Evolutionary conservation across 192 early-diverging fungal species (phyloP), one percentile per base, ranked within the genome.

Genomic region (Rhizoclosmatium globosum): DNA sequence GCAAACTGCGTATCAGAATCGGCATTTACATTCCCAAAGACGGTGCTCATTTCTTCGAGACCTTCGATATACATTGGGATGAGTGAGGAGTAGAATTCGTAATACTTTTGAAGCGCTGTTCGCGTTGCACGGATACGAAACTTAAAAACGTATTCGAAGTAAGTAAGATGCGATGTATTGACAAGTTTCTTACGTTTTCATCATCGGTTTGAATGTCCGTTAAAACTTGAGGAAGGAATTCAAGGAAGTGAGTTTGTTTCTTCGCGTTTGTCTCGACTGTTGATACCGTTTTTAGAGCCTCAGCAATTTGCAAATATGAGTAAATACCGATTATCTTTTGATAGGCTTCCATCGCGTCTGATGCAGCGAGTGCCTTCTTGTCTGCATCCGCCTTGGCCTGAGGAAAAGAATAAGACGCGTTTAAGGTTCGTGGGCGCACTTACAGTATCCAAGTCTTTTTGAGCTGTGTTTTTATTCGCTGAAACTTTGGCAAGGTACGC

Each of bases 181-280:
- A 15, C 2, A 82, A 3, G 11, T 21, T 41, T 68, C 53, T 13
- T 41, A 31, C 2, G n/a, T 77, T 79, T 79, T 64, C 73, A 2
- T 75, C 21, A 19, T 2, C 21, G 56, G 2, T 71, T 21, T 2
- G 68, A 39, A 56, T 72, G 9, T 21, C 31, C 21, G 6, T 76
- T 11, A 87, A 74, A 13, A 78, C 59, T 2, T 48, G 61, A 2
- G 87, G 87, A n/a, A 88, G 39, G 21, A 71, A 74, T 39, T 59
- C 68, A 13, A 4, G 61, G 76, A 75, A 88, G 64, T 74, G 73
- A 38, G 57, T 77, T 42, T 71, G 72, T 60, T 88, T 88, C 44
- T 66, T 76, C 13, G 58, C 67, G 70, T 88, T 88, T 19, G 84
- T 83, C 47, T 86, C 82, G 15, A 71, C 85, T 86, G 73, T 2